Evolutionary conservation across 192 early-diverging fungal genomes (phyloP).

Genomic region (Phycomyces nitens): DNA sequence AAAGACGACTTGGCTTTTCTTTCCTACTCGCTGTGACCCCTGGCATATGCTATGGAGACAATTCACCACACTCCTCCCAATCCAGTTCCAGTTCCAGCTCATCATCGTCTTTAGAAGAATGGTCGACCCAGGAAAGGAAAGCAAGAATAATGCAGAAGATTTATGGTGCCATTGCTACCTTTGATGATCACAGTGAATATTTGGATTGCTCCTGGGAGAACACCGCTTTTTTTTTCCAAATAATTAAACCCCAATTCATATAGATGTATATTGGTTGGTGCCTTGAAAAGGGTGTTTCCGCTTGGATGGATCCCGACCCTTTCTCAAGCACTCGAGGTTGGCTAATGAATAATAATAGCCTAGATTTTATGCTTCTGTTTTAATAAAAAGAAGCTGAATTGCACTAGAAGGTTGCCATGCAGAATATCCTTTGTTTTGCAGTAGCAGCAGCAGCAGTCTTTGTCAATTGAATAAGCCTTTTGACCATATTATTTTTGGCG

Average conservation of each 20-base stretch:
- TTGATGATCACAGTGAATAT: constrained; percentile 12
- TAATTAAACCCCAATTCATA: background rate
- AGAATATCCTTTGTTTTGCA: too few relatives aligned
- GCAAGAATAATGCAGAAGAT: constrained; percentile 16
- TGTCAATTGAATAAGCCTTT: too few relatives aligned
- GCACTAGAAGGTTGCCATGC: too few relatives aligned
- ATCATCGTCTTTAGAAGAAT: constrained; percentile 12
- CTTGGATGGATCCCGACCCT: too few relatives aligned
- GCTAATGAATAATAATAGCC: too few relatives aligned
- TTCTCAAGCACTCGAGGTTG: too few relatives aligned
- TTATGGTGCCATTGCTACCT: constrained; percentile 9
- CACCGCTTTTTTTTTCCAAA: constrained; percentile 7
- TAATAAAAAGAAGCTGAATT: too few relatives aligned
- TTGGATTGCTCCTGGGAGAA: constrained; percentile 10
- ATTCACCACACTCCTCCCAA: constrained; percentile 16
- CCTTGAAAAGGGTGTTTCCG: too few relatives aligned
- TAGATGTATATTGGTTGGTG: background rate
- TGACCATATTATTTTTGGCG: too few relatives aligned
- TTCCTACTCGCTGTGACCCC: background rate
- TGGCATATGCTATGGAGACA: constrained; percentile 13
- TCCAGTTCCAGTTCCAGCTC: constrained; percentile 13
- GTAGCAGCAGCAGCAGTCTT: too few relatives aligned
- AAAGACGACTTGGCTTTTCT: background rate
- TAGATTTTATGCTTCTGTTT: too few relatives aligned
- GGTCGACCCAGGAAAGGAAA: constrained; percentile 9